Base-by-base conservation (phyloP, 1,139 yeast genomes). In the Saccharomyces hybrid region DNA sequence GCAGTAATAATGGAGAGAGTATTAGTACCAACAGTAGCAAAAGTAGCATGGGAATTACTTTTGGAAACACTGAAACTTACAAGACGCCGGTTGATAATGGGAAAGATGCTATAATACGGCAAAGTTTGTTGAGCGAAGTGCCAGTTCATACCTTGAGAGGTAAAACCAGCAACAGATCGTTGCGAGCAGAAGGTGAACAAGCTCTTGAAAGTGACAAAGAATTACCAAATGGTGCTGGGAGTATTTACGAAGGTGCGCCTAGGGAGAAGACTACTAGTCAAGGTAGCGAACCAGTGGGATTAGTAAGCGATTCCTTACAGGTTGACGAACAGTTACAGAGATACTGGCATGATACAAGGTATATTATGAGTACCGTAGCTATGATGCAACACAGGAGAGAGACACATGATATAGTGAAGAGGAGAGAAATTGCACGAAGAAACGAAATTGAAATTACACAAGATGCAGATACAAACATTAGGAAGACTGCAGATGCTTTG, bases 311-410 rank as follows among this genome's bases (percentile, higher is more conserved):
- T 20, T 16, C 25, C 20, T 38, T 38, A 20, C 44, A 57, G n/a
- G 56, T 63, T 5, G 67, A 64, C 54, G 52, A 51, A 31, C 59
- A 61, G 49, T 51, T 65, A 31, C 61, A 62, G 44, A 61, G 58
- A 49, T 61, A 65, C 52, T 64, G 63, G 64, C 57, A 56, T 9
- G 64, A 62, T 42, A 59, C 63, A 5, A 57, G 61, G 11, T 66
- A 64, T 51, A 57, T 65, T 16, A 53, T 53, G 44, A 58, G 63
- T 31, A 61, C 68, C 1, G 53, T 64, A 41, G 49, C 56, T 4
- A 57, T 65, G 16, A 61, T 66, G 63, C 56, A 58, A 42, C 64
- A 65, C 49, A 56, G 69, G 47, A 59, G 64, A 26, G 55, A 54
- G 38, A 64, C 69, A 8, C 62, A 64, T 53, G 59, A 60, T 9